Conservation (phyloP, 805 yeast genomes). For the Scheffersomyces ergatensis region DNA sequence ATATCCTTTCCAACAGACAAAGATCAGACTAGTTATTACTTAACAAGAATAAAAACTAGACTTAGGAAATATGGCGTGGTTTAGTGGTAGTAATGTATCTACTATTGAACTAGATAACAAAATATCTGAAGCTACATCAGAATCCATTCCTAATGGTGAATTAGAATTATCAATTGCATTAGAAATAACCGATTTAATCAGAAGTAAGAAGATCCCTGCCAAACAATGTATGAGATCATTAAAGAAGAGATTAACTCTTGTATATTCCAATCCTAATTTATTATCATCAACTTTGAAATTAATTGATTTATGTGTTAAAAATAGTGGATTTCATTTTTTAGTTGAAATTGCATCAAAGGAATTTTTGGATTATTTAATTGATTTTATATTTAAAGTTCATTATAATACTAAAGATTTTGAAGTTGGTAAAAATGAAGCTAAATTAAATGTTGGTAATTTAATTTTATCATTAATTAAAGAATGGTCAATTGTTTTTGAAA, state of each 20-base stretch:
- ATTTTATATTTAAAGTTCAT: conserved; percentile 35
- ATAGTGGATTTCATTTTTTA: conserved; percentile 86
- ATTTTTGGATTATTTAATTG: conserved; percentile 77
- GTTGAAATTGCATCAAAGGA: conserved; percentile 78
- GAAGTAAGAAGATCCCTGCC: conserved; percentile 76
- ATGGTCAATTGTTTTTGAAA: conserved; percentile 74
- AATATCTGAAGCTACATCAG: conserved; percentile 78
- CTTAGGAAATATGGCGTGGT: conserved; percentile 51
- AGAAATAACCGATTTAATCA: conserved; percentile 82
- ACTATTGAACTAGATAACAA: conserved; percentile 53
- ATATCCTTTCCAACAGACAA: too few relatives aligned
- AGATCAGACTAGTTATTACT: too few relatives aligned
- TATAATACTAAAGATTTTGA: conserved; percentile 29
- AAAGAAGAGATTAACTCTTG: conserved; percentile 64
- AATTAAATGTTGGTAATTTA: conserved; percentile 48
- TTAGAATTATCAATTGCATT: conserved; percentile 68
- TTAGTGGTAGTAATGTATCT: conserved; percentile 33
- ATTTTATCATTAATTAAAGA: conserved; percentile 67
- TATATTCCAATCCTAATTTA: conserved; percentile 71
- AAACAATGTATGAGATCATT: conserved; percentile 83
- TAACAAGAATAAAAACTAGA: too few relatives aligned
- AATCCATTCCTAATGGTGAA: conserved; percentile 89
- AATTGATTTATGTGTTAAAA: conserved; percentile 84
- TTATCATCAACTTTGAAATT: conserved; percentile 74
- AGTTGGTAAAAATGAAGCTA: conserved; percentile 21